phyloP scores from a whole-genome alignment of 345 rosid species.

The Balakata baccata region DNA sequence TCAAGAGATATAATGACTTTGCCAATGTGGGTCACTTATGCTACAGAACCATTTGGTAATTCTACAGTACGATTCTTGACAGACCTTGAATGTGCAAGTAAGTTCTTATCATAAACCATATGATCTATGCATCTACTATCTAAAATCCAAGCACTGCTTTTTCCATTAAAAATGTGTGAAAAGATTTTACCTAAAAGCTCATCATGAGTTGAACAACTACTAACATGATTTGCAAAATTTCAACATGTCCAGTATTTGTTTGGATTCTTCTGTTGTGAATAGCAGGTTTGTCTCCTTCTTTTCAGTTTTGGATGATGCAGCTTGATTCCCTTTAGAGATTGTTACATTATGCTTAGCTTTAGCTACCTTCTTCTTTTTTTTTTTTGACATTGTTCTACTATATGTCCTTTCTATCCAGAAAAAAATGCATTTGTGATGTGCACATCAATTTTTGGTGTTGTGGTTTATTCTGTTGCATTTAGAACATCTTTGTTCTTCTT shows the following conservation, averaged over 20 bases:
- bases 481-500: not conserved
- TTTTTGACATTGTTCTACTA: not conserved
- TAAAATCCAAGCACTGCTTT: not conserved
- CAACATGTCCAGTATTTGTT: not conserved
- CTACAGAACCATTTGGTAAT: no score
- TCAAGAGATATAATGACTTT: no score
- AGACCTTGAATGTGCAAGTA: no score
- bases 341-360: not conserved
- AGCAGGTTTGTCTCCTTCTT: not conserved
- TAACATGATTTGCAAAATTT: not conserved
- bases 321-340: not conserved
- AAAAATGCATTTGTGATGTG: not conserved
- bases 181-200: not conserved
- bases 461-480: not conserved
- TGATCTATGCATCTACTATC: no score
- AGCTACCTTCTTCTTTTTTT: constrained; percentile 4
- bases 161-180: not conserved
- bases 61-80: no score
- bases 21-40: no score
- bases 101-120: no score
- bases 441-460: not conserved
- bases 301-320: not conserved
- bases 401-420: not conserved
- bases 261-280: not conserved
- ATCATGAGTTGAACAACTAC: not conserved